phyloP scores from a whole-genome alignment of 371 early-diverging fungal genomes.

The Lichtheimia hyalospora region DNA sequence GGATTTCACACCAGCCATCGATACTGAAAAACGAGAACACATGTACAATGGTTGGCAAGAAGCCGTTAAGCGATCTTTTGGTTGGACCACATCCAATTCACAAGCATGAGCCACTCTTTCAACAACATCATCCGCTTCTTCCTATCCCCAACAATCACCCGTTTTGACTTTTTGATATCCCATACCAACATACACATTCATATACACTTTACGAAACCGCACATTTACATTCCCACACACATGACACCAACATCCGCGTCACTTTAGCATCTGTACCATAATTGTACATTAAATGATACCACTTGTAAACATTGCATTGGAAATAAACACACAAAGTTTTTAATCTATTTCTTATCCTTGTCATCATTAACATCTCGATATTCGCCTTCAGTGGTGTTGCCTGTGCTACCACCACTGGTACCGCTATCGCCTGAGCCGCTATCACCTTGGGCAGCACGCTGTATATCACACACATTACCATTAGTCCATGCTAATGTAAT shows the following conservation, averaged over 20 bases:
- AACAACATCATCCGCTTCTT: too few species aligned
- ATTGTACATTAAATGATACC: neutral
- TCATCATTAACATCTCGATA: conserved; percentile 25
- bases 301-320: too few species aligned
- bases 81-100: conserved; percentile 45
- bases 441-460: conserved; percentile 21
- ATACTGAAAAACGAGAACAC: conserved; percentile 56
- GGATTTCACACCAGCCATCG: conserved; percentile 47
- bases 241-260: too few species aligned
- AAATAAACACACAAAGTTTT: neutral
- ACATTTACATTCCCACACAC: too few species aligned
- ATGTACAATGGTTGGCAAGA: conserved; percentile 83
- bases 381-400: conserved; percentile 23
- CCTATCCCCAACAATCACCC: neutral
- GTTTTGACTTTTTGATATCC: neutral
- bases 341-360: conserved; percentile 19
- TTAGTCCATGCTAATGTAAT: too few species aligned
- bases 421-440: neutral
- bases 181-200: neutral
- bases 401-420: conserved; percentile 1
- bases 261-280: neutral
- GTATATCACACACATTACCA: neutral
- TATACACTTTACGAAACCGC: too few species aligned
- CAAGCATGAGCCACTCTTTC: neutral
- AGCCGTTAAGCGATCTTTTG: conserved; percentile 79